A percentile compares a stretch with the other conserved stretches of the same genome.
phyloP scores from a whole-genome alignment of 257 asterid genomes.

The Linaria vulgaris region DNA sequence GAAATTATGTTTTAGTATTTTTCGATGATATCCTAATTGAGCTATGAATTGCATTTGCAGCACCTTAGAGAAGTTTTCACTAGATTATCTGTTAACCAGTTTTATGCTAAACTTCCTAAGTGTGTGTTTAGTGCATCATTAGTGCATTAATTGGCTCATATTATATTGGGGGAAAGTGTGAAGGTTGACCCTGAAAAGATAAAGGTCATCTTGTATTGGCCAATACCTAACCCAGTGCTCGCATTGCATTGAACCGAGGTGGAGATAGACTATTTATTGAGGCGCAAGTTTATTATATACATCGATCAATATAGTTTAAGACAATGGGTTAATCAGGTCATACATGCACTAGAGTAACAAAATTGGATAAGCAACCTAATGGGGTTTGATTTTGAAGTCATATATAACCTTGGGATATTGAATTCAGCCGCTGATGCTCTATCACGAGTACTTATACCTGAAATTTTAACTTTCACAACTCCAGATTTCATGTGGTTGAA shows the following conservation, averaged over 20 bases:
- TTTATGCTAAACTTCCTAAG: too few relatives aligned
- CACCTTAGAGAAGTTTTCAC: too few relatives aligned
- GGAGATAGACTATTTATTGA: conserved; percentile 8
- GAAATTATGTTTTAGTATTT: too few relatives aligned
- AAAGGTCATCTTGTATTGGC: neutral
- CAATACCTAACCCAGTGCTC: neutral
- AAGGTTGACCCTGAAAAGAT: neutral
- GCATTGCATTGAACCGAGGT: neutral
- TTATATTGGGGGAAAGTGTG: too few relatives aligned
- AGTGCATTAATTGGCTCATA: too few relatives aligned
- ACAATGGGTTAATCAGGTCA: neutral
- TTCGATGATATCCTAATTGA: too few relatives aligned
- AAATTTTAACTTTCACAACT: too few relatives aligned
- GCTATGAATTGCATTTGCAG: too few relatives aligned
- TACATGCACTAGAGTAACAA: conserved; percentile 1
- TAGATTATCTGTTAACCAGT: too few relatives aligned
- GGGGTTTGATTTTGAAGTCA: conserved; percentile 11
- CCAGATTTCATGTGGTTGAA: too few relatives aligned
- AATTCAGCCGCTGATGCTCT: conserved; percentile 15
- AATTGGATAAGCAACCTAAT: conserved; percentile 8
- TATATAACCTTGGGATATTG: neutral
- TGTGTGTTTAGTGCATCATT: too few relatives aligned
- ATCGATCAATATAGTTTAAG: conserved; percentile 6
- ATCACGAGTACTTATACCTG: too few relatives aligned
- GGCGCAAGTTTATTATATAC: neutral